Base-by-base conservation (phyloP, 345 rosid genomes). In the Eucalyptus paniculata region DNA sequence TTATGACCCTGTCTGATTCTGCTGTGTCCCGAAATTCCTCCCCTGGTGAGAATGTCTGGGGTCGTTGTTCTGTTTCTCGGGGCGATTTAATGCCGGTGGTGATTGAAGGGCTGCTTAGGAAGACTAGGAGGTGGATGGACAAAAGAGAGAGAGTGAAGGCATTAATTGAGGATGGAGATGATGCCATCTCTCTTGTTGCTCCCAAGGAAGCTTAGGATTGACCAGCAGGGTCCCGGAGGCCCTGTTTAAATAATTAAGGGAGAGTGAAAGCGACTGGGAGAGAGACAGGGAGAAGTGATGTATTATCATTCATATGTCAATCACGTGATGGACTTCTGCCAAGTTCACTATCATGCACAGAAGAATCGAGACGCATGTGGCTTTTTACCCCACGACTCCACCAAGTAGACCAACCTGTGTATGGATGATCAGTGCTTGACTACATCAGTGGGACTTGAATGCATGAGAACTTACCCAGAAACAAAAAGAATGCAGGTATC, bases 1-100 rank as follows among this genome's bases (percentile, higher is more conserved):
- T 88, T 32, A 90, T 90, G 34, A 94, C 92, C 88, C 94, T 91
- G 67, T 93, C 94, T 16, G 92, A 87, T 91, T 93, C 92, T 44
- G 47, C 92, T 21, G 47, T 26, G 47, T 37, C 17, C 85, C 44
- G 47, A 77, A 47, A 77, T 40, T 40, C 47, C 30, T 77, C 85
- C 30, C 44, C 85, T 21, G 85, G 30, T 12, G 85, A 77, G 85
- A 77, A 77, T 40, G 85, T 77, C 85, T 40, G 85, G 3, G 85
- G 85, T 23, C 16, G 85, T 40, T 40, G 85, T 24, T 40, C 47
- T 2, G 47, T 21, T 77, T 40, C 85, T 3, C 2, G 47, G 16
- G 87, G 51, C 5, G 91, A 90, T 83, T 88, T 89, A 90, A 88
- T 91, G 91, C 50, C 30, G 49, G 82, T 13, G 88, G 77, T 44